A percentile compares a stretch with the other conserved stretches of the same genome.
Evolutionary conservation across 164 flowering plant genomes (phyloP).

Genomic region (Malania oleifera): DNA sequence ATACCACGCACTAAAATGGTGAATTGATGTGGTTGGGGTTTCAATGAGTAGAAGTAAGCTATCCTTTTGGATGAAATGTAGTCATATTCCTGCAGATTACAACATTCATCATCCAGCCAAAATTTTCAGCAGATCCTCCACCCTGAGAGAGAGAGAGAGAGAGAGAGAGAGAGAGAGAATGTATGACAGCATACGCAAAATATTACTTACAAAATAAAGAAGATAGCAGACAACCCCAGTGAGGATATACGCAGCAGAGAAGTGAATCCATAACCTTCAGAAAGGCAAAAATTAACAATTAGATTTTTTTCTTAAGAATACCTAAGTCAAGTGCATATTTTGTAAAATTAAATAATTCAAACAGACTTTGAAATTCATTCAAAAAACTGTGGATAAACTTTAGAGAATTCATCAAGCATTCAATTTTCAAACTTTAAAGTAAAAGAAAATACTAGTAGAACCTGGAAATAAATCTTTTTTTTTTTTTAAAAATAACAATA

Average conservation of each 20-base stretch:
- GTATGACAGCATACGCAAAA: background rate
- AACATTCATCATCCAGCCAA: background rate
- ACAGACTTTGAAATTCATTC: no score
- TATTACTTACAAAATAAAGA: conserved; percentile 65
- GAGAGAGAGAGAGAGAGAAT: background rate
- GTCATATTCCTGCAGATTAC: conserved; percentile 66
- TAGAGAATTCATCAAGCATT: no score
- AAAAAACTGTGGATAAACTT: no score
- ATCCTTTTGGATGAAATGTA: conserved; percentile 68
- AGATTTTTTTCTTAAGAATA: conserved; percentile 7
- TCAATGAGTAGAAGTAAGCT: conserved; percentile 57
- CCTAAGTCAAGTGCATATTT: no score
- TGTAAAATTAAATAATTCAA: no score
- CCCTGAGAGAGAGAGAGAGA: no score
- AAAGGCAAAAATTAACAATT: conserved; percentile 9
- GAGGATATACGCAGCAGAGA: conserved; percentile 62
- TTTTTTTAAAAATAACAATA: no score
- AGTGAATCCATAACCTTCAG: conserved; percentile 91
- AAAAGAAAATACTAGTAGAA: no score
- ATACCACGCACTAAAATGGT: conserved; percentile 77
- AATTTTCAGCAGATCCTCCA: conserved; percentile 5
- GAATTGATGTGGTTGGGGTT: conserved; percentile 85
- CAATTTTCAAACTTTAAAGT: no score
- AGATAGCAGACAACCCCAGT: conserved; percentile 72
- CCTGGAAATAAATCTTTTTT: no score